Percentiles rank a stretch among this genome's conserved stretches.
Conservation (phyloP, 2,329 filamentous ascomycete species). For the Graphilbum ipis-grandicollis region DNA sequence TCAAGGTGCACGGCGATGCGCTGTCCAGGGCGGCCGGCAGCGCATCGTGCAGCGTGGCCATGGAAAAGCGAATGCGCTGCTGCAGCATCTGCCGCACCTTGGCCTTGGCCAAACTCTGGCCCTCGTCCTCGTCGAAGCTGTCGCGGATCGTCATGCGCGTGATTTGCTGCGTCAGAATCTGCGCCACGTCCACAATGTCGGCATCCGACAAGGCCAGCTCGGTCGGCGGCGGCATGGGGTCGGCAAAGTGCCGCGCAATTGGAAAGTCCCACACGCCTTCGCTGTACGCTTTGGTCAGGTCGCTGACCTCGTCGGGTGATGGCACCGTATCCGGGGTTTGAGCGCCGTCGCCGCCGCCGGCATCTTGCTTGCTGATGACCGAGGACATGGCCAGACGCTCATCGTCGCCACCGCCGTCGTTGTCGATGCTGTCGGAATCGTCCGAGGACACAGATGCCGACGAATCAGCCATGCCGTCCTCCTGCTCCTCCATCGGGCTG, state of each 20-base stretch:
- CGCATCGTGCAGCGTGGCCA: conserved; percentile 27
- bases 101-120: conserved; percentile 12
- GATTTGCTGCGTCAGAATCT: conserved; percentile 56
- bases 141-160: conserved; percentile 14
- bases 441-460: conserved; percentile 7
- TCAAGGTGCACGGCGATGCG: conserved; percentile 23
- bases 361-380: conserved; percentile 10
- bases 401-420: conserved; percentile 21
- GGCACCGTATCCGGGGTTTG: conserved; percentile 11
- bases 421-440: conserved; percentile 25
- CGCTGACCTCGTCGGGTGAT: conserved; percentile 28
- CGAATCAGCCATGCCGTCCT: conserved; percentile 4
- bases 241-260: conserved; percentile 37
- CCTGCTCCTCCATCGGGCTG: conserved; percentile 9
- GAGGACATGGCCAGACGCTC: conserved; percentile 33
- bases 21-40: conserved; percentile 27
- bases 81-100: conserved; percentile 24
- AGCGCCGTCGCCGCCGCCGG: not conserved
- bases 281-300: conserved; percentile 30
- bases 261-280: conserved; percentile 31
- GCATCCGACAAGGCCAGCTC: conserved; percentile 32
- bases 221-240: conserved; percentile 34
- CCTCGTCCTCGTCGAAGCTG: conserved; percentile 17
- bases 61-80: conserved; percentile 26
- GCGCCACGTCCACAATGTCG: conserved; percentile 48